These are phyloP conservation scores for Citrus medica DNA, from an alignment of 345 rosid species.

Conservation along the genomic window DNA sequence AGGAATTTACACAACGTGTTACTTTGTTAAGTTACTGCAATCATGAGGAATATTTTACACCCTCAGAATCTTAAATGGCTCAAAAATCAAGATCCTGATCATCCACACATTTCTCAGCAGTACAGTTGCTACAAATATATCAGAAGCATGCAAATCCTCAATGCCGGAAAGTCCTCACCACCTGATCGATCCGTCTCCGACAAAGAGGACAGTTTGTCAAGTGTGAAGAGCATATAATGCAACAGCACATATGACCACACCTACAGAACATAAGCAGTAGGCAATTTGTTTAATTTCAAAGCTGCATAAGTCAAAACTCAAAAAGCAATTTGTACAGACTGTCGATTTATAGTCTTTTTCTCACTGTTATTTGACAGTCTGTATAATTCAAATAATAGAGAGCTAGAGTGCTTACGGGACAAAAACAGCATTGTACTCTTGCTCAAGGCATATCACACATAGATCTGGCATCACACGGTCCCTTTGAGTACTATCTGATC, in stretches of 20 bases:
- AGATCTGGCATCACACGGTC: slow-evolving; percentile 72
- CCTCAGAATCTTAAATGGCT: background rate
- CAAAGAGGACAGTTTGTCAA: slow-evolving; percentile 84
- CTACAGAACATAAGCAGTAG: slow-evolving; percentile 34
- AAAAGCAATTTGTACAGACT: background rate
- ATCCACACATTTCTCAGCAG: background rate
- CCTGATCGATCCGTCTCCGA: slow-evolving; percentile 77
- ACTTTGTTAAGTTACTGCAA: background rate
- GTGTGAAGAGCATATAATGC: slow-evolving; percentile 68
- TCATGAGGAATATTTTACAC: background rate
- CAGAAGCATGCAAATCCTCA: slow-evolving; percentile 22
- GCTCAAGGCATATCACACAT: slow-evolving; percentile 96
- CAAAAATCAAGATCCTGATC: background rate
- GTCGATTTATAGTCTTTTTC: background rate
- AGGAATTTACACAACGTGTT: slow-evolving; percentile 16
- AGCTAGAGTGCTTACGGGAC: slow-evolving; percentile 55
- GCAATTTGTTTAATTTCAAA: background rate
- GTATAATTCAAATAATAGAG: slow-evolving; percentile 7
- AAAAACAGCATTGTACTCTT: slow-evolving; percentile 85
- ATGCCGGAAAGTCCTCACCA: slow-evolving; percentile 84
- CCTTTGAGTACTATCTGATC: slow-evolving; percentile 43
- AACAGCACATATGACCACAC: slow-evolving; percentile 99
- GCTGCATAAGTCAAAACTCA: background rate
- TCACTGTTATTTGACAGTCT: background rate
- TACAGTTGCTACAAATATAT: background rate